Base-by-base conservation (phyloP, 2,329 filamentous ascomycete species). In the Aspergillus tubingensis region DNA sequence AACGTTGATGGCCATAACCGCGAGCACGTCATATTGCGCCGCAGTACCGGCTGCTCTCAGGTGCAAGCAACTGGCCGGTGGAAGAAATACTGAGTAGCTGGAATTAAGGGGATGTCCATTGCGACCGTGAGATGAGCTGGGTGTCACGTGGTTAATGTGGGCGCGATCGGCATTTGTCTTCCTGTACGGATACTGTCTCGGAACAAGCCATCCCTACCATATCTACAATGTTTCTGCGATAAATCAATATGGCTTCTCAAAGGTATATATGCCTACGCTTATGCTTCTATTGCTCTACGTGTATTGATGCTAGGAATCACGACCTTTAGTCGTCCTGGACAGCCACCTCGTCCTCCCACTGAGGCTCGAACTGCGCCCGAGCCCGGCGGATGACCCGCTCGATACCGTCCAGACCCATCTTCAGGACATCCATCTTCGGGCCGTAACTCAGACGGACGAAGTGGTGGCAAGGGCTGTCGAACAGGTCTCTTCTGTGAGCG, bases 391-490 rank as follows among this genome's bases (percentile, higher is more conserved):
- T 83, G 19, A 95, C 89, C 57, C 90, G 83, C 82, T 96, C 91
- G 70, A 96, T 94, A 43, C 89, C 91, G 74, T 96, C 91, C 62
- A 94, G 83, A 36, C 92, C 92, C 79, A 84, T 87, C 83, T 89
- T 87, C 59, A 96, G 80, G 41, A 86, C 85, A 10, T 93, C 90
- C 87, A 94, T 90, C 71, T 85, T 88, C 3, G 92, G 92, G 0
- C 92, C 92, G 72, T 95, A 96, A 58, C 89, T 92, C 69, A 96
- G 85, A 55, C 92, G 85, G 27, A 96, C 90, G 74, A 94, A 96
- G 79, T 95, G 90, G 79, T 98, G 94, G 79, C 94, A 97, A 61
- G 94, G 94, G 67, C 87, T 91, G 79, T 98, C 94, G 67, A 98
- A 98, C 68, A 98, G 78, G 76, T 98, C 94, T 74, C 94, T 85